Evolutionary conservation across 2,329 filamentous ascomycete genomes (phyloP).

Genomic region (Fonsecaea pedrosoi): DNA sequence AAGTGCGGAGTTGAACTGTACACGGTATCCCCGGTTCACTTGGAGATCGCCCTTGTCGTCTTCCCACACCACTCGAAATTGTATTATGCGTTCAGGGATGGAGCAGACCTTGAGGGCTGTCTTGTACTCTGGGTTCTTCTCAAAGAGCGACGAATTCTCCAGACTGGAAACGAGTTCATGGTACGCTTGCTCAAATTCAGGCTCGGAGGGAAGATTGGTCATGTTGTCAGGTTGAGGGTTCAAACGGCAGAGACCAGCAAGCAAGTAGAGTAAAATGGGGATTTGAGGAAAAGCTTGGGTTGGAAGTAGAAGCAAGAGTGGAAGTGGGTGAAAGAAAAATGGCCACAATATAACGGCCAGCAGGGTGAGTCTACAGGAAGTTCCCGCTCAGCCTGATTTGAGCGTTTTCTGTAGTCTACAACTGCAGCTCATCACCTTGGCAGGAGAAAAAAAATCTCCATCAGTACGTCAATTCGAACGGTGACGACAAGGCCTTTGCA

Average conservation of each 20-base stretch:
- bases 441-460: neutral
- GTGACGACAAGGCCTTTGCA: conserved; percentile 15
- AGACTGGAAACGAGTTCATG: conserved; percentile 95
- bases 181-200: conserved; percentile 99
- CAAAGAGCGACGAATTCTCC: conserved; percentile 89
- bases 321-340: neutral
- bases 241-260: neutral
- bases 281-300: neutral
- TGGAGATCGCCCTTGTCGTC: conserved; percentile 87
- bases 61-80: conserved; percentile 98
- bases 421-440: conserved; percentile 1
- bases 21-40: conserved; percentile 93
- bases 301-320: neutral
- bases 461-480: neutral
- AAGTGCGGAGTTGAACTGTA: conserved; percentile 97
- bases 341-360: conserved; percentile 4
- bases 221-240: conserved; percentile 54
- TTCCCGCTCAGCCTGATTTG: neutral
- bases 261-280: neutral
- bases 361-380: neutral
- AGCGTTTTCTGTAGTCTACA: neutral
- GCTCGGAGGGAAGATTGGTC: conserved; percentile 85
- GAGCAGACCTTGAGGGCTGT: conserved; percentile 86
- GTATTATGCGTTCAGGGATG: conserved; percentile 92
- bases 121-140: conserved; percentile 93